Conservation (phyloP, 176 grass and related monocot species). For the Aechmea fasciata region DNA sequence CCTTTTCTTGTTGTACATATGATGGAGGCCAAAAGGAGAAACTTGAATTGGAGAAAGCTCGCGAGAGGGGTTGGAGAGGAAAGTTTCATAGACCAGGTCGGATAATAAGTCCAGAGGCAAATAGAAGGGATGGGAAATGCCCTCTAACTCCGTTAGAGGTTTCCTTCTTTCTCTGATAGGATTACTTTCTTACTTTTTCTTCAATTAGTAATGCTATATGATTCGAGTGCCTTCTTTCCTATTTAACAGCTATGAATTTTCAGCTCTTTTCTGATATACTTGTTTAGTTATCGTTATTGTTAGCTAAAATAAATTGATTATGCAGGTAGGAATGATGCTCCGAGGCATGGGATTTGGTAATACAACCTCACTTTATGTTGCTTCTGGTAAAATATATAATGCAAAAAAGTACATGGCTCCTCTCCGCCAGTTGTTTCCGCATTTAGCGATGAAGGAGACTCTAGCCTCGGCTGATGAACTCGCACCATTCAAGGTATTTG, state of each 20-base stretch:
- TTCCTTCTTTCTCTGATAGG: conserved; percentile 4
- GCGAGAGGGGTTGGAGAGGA: conserved; percentile 84
- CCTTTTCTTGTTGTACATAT: conserved; percentile 93
- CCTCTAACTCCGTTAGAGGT: conserved; percentile 87
- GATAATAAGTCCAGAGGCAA: conserved; percentile 78
- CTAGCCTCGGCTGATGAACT: conserved; percentile 62
- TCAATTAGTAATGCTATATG: too few relatives aligned
- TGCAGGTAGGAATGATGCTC: conserved; percentile 98
- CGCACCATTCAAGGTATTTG: conserved; percentile 53
- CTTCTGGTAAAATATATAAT: conserved; percentile 85
- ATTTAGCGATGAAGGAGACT: conserved; percentile 73
- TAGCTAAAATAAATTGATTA: conserved; percentile 11
- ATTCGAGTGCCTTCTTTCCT: too few relatives aligned
- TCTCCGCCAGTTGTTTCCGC: conserved; percentile 68
- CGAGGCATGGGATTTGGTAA: conserved; percentile 90
- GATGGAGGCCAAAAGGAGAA: conserved; percentile 69
- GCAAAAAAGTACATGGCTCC: conserved; percentile 61
- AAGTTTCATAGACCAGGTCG: conserved; percentile 74
- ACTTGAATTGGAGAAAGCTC: conserved; percentile 64
- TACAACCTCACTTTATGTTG: conserved; percentile 61
- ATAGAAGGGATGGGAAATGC: conserved; percentile 74
- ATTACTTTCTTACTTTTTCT: background rate
- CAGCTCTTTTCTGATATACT: background rate
- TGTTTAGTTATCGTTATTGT: background rate
- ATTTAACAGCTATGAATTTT: background rate